Evolutionary conservation across 1,284 basidiomycete species (phyloP).

Genomic region (Cutaneotrichosporon cutaneum): DNA sequence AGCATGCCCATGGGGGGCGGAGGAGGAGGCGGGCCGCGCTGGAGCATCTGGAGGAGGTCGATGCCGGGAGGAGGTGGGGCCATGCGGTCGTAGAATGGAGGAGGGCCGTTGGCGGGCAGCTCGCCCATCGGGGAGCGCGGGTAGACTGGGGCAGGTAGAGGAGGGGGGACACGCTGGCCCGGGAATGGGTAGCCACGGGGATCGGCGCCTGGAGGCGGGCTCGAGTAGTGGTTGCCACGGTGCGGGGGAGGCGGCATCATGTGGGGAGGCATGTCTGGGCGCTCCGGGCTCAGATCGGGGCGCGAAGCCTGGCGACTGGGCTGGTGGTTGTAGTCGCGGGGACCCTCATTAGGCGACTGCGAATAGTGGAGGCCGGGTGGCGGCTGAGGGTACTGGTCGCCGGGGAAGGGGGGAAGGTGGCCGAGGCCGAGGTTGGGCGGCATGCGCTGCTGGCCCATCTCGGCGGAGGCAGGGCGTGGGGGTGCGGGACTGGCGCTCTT

Average conservation of each 20-base stretch:
- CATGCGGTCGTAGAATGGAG: conserved; percentile 10
- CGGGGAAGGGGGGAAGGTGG: conserved; percentile 7
- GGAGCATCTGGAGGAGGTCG: conserved; percentile 35
- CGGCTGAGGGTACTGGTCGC: conserved; percentile 4
- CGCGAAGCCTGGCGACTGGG: conserved; percentile 6
- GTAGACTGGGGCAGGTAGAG: neutral
- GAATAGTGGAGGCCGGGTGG: conserved; percentile 25
- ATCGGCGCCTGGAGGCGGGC: conserved; percentile 20
- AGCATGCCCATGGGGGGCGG: conserved; percentile 30
- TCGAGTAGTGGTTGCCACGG: conserved; percentile 14
- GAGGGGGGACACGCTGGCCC: conserved; percentile 2
- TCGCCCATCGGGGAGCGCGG: conserved; percentile 14
- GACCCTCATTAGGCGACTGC: conserved; percentile 13
- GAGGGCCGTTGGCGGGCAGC: conserved; percentile 8
- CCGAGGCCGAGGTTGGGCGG: conserved; percentile 1
- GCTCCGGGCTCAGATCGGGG: conserved; percentile 8
- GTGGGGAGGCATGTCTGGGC: conserved; percentile 6
- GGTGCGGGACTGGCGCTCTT: conserved; percentile 24
- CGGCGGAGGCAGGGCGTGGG: conserved; percentile 18
- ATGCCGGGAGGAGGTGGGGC: conserved; percentile 15
- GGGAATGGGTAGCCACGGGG: conserved; percentile 15
- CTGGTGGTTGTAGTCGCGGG: conserved; percentile 17
- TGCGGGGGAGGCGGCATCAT: conserved; percentile 13
- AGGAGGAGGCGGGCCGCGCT: conserved; percentile 20
- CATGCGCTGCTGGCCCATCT: conserved; percentile 15